Evolutionary conservation across 2,329 filamentous ascomycete genomes (phyloP).

Genomic region (Aspergillus neoniger): DNA sequence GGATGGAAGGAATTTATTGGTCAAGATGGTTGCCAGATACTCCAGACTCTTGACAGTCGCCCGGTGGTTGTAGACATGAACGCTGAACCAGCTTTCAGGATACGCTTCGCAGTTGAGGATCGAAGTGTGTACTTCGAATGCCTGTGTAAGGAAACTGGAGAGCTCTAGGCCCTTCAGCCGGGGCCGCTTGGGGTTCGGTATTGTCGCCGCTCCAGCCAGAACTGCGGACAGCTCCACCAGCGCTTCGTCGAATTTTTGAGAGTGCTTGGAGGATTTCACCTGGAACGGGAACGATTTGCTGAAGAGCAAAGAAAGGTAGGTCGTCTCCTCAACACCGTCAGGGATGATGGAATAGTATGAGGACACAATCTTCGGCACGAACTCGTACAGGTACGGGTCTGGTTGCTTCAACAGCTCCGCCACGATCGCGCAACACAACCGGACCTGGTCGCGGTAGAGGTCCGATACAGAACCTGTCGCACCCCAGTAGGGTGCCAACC

Average conservation of each 20-base stretch:
- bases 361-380: slow-evolving; percentile 86
- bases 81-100: slow-evolving; percentile 84
- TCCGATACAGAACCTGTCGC: slow-evolving; percentile 70
- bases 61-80: slow-evolving; percentile 90
- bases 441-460: slow-evolving; percentile 90
- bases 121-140: slow-evolving; percentile 82
- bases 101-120: slow-evolving; percentile 89
- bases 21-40: slow-evolving; percentile 74
- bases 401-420: slow-evolving; percentile 80
- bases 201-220: slow-evolving; percentile 76
- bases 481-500: slow-evolving; percentile 95
- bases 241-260: slow-evolving; percentile 76
- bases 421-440: slow-evolving; percentile 88
- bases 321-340: slow-evolving; percentile 60
- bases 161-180: slow-evolving; percentile 77
- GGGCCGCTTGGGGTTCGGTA: slow-evolving; percentile 71
- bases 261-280: slow-evolving; percentile 63
- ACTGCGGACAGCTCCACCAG: slow-evolving; percentile 87
- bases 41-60: slow-evolving; percentile 84
- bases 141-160: slow-evolving; percentile 72
- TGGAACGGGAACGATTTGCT: slow-evolving; percentile 89
- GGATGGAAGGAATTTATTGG: slow-evolving; percentile 81
- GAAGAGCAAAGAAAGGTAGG: slow-evolving; percentile 80
- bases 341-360: slow-evolving; percentile 79
- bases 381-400: slow-evolving; percentile 79